Evolutionary conservation across 2,329 filamentous ascomycete genomes (phyloP), one percentile per base, ranked within the genome.

Genomic region (Penicillium sp.): DNA sequence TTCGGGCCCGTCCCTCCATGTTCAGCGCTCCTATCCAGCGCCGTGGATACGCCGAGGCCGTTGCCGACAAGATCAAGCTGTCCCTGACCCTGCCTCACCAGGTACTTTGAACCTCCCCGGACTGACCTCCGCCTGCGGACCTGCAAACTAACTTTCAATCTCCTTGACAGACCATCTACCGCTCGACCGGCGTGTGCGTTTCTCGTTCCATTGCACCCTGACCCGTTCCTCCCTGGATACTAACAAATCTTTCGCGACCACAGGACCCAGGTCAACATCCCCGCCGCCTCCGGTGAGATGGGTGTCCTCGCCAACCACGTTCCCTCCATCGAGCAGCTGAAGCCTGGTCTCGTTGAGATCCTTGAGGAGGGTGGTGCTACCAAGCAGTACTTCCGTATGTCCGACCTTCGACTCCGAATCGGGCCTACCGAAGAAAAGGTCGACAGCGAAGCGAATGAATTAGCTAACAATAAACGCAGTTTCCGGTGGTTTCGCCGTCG

Each of bases 241-340:
- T 67, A 61, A 73, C 89, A 80, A 88, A 70, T 80, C 88, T 48
- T 79, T 87, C 84, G 82, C 84, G 84, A 77, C 87, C 80, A 61
- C 65, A 83, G 80, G 74, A 87, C 97, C 73, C 94, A 99, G 83
- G 94, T 99, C 83, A 99, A 99, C 86, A 88, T 99, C 73, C 89
- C 94, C 76, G 94, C 94, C 73, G 94, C 96, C 79, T 95, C 92
- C 61, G 94, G 94, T 77, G 94, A 97, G 71, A 99, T 99, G 94
- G 94, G 94, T 89, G 89, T 99, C 71, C 89, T 99, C 75, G 94
- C 94, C 77, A 95, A 94, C 85, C 94, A 99, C 86, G 94, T 99
- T 71, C 92, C 94, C 64, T 92, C 92, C 60, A 97, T 99, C 74
- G 94, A 99, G 85, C 94, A 99, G 84, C 85, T 99, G 79, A 96